phyloP scores from a whole-genome alignment of 2,329 filamentous ascomycete genomes.

The Plenodomus lindquistii region DNA sequence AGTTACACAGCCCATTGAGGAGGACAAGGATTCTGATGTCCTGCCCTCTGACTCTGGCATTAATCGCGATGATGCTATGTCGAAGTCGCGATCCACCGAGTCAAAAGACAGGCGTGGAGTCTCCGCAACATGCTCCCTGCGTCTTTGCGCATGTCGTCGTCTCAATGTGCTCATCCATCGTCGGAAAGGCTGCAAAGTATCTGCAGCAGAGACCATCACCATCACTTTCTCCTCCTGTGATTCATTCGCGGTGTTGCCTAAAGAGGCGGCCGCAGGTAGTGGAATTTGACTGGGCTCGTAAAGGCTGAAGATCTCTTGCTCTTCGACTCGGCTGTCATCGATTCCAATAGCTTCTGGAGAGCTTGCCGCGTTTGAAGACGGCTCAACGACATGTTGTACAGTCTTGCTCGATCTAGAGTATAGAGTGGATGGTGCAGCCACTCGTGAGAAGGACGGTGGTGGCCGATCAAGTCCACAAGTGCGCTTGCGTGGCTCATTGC shows the following conservation, averaged over 20 bases:
- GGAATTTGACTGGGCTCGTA: constrained; percentile 39
- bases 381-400: constrained; percentile 4
- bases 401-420: constrained; percentile 12
- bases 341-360: constrained; percentile 15
- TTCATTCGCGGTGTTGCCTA: constrained; percentile 22
- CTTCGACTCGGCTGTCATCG: constrained; percentile 18
- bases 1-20: constrained; percentile 79
- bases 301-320: constrained; percentile 30
- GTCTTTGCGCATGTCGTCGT: constrained; percentile 53
- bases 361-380: constrained; percentile 9
- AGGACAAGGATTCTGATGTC: constrained; percentile 63
- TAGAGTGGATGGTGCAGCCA: constrained; percentile 13
- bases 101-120: constrained; percentile 43
- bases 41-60: constrained; percentile 36
- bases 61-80: constrained; percentile 10
- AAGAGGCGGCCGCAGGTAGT: constrained; percentile 25
- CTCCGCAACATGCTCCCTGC: constrained; percentile 43
- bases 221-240: constrained; percentile 5
- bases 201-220: not conserved
- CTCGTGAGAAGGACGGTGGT: constrained; percentile 16
- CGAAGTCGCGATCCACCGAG: constrained; percentile 13
- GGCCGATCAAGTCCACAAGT: constrained; percentile 21
- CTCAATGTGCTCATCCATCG: constrained; percentile 75
- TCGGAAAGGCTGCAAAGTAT: constrained; percentile 59
- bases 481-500: constrained; percentile 27